These are phyloP conservation scores for Salix udensis DNA, from an alignment of 345 rosid species.

Conservation along the genomic window DNA sequence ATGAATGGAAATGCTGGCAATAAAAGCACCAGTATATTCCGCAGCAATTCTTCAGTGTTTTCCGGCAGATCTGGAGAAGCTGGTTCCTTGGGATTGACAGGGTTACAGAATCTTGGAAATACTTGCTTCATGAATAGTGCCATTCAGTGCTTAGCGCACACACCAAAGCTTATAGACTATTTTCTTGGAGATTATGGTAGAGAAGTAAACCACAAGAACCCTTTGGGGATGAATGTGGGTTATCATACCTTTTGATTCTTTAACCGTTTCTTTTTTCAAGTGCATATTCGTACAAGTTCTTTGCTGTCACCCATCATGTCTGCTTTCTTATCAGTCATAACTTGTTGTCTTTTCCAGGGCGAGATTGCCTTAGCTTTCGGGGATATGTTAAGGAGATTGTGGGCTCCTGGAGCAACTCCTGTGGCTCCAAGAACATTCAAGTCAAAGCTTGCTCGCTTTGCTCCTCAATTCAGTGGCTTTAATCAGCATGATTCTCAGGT, in stretches of 20 bases:
- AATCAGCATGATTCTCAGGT: constrained; percentile 99
- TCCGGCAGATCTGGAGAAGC: constrained; percentile 74
- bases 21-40: constrained; percentile 39
- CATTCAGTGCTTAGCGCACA: constrained; percentile 95
- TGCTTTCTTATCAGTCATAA: constrained; percentile 4
- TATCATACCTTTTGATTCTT: constrained; percentile 13
- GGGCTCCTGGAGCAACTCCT: constrained; percentile 91
- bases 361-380: constrained; percentile 96
- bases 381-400: constrained; percentile 78
- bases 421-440: constrained; percentile 86
- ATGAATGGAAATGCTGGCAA: constrained; percentile 55
- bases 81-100: constrained; percentile 90
- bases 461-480: constrained; percentile 91
- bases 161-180: constrained; percentile 94
- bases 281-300: neutral
- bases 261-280: neutral
- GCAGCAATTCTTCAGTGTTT: constrained; percentile 40
- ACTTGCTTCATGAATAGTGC: constrained; percentile 99
- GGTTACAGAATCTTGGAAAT: constrained; percentile 96
- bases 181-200: constrained; percentile 82
- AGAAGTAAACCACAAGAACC: constrained; percentile 87
- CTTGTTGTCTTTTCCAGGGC: constrained; percentile 51
- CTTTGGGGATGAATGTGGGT: constrained; percentile 92
- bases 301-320: neutral
- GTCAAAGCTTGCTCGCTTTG: constrained; percentile 91